Base-by-base conservation (phyloP, 495 filamentous ascomycete genomes). In the Aspergillus ostianus region DNA sequence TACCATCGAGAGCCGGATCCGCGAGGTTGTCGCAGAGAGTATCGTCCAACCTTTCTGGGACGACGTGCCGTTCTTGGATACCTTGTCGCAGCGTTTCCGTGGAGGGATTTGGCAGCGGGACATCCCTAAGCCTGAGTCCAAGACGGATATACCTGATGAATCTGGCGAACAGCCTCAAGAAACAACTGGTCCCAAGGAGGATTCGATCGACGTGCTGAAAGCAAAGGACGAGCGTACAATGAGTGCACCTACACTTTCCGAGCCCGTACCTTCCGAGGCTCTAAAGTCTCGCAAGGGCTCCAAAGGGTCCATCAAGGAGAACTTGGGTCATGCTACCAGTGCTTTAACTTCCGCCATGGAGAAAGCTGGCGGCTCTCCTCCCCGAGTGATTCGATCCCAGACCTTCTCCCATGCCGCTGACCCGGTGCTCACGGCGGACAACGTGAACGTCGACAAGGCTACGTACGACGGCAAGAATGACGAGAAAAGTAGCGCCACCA, bases 11-110 rank as follows among this genome's bases (percentile, higher is more conserved):
- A 96, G 88, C 63, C 80, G 93, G 23, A 96, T 98, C 68, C 87
- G 93, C 57, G 92, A 97, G 70, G 91, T 97, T 45, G 80, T 98
- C 54, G 90, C 86, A 2, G 94, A 98, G 73, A 96, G 92, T 17
- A 71, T 97, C 9, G 94, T 98, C n/a, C 77, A 89, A 50, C 95
- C 95, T 0, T 91, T 95, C 67, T 98, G 93, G 91, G 94, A 98
- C 59, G 94, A 98, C 70, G 83, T 87, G 2, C 91, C 94, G 4
- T 98, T 98, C 74, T 86, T 88, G 65, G 84, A 90, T 62, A 97
- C 91, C 6, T 74, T 84, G 36, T 73, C 82, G 48, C 90, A 96
- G 66, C 70, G 75, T 26, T 92, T 91, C 79, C 83, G 94, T 59
- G 94, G 92, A 17, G 94, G 95, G 1, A 90, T 98, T n/a, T 98